Evolutionary conservation across 2,329 filamentous ascomycete species (phyloP).

Genomic region (Monosporascus ibericus): DNA sequence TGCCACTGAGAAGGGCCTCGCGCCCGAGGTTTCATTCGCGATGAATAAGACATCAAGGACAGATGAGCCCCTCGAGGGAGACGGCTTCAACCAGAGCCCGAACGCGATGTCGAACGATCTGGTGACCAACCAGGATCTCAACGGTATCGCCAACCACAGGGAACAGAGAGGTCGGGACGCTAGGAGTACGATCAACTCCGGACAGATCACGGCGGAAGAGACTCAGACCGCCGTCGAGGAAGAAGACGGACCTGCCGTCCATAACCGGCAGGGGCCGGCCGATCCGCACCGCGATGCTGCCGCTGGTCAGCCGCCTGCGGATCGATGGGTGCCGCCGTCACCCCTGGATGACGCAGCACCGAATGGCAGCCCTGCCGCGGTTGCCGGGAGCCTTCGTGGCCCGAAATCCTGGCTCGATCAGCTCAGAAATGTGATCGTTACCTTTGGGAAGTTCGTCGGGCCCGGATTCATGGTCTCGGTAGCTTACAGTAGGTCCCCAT

Average conservation of each 20-base stretch:
- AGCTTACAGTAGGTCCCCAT: conserved; percentile 42
- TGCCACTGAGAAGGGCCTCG: conserved; percentile 1
- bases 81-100: conserved; percentile 49
- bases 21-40: not conserved
- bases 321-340: not conserved
- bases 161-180: conserved; percentile 17
- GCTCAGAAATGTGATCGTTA: conserved; percentile 29
- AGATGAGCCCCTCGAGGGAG: conserved; percentile 31
- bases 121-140: conserved; percentile 51
- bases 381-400: not conserved
- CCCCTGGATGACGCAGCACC: not conserved
- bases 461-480: conserved; percentile 61
- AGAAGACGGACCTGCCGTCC: conserved; percentile 4
- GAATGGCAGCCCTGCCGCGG: conserved; percentile 2
- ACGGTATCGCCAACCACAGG: conserved; percentile 42
- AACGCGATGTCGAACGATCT: conserved; percentile 46
- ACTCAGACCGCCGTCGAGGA: conserved; percentile 9
- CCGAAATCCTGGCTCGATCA: conserved; percentile 10
- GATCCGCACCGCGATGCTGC: not conserved
- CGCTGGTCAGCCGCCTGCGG: not conserved
- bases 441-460: conserved; percentile 54
- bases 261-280: not conserved
- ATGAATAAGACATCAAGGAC: conserved; percentile 31
- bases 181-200: conserved; percentile 21
- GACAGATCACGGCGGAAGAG: conserved; percentile 18